phyloP scores from a whole-genome alignment of 768 basidiomycete genomes.

The Saitozyma sp. region DNA sequence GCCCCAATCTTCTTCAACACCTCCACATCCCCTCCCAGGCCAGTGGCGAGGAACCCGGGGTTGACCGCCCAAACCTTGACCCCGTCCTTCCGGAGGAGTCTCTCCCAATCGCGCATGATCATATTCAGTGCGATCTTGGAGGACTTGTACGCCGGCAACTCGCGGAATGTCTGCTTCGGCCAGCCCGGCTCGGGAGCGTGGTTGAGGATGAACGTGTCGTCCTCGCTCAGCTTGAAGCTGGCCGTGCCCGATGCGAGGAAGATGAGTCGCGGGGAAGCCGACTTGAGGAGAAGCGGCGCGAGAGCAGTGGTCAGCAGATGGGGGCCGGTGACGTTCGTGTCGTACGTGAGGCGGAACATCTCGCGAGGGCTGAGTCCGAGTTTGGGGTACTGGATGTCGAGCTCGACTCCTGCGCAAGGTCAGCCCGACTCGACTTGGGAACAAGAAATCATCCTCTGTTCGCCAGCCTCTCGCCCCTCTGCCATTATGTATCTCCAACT shows the following conservation, averaged over 20 bases:
- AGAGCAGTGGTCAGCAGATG: conserved; percentile 3
- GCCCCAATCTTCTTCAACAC: no score
- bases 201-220: no score
- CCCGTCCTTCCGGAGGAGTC: conserved; percentile 27
- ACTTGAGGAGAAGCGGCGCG: neutral
- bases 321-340: conserved; percentile 15
- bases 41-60: conserved; percentile 32
- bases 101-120: conserved; percentile 29
- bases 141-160: conserved; percentile 17
- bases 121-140: conserved; percentile 37
- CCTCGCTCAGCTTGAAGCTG: no score
- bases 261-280: neutral
- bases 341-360: no score
- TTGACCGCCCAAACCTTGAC: conserved; percentile 26
- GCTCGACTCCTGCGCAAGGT: no score
- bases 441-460: no score
- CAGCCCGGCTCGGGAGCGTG: conserved; percentile 10
- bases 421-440: neutral
- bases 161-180: conserved; percentile 13
- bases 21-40: conserved; percentile 11
- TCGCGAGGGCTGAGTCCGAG: no score
- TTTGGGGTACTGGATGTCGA: no score
- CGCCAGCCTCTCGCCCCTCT: no score
- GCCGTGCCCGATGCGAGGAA: neutral
- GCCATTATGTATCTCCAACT: no score